Evolutionary conservation across 106 monocot species (phyloP), one percentile per base, ranked within the genome.

Genomic region (Dendrobium huoshanense): DNA sequence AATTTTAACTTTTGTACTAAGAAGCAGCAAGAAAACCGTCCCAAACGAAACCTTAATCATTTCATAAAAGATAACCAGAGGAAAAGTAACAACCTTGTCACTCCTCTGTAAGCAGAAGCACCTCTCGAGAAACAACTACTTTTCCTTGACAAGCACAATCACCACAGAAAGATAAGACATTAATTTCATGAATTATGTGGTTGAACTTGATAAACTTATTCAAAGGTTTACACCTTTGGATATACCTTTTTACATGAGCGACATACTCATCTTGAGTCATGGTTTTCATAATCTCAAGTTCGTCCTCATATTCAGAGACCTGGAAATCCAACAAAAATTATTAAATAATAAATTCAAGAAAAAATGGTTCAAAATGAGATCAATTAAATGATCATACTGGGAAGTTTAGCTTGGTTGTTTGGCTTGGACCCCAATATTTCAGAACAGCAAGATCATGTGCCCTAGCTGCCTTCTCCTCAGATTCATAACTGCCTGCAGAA

Each of bases 221-320:
- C 51, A 58, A 37, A 41, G 18, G 18, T 31, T 8, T 45, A 40
- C 73, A 9, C 16, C 18, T n/a, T n/a, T 1, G 5, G 5, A 77
- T 29, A 77, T 82, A 91, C 91, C 91, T 88, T 75, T 88, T 85
- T 22, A 91, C 87, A 56, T 87, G 80, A 33, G 85, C 87, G 64
- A 91, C 91, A 83, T 81, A 91, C 73, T 91, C 91, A n/a, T 91
- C 91, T 10, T 87, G 83, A 25, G 91, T 81, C 91, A 91, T 89
- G 9, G 78, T 85, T 79, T 81, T 87, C 91, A 91, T 91, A 42
- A 75, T 81, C 77, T 87, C 89, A 15, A 91, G 55, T 37, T 91
- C 88, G 29, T 87, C 72, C 83, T 87, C 91, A 75, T 89, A 91
- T 72, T 91, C 85, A 48, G 91, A 85, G 16, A 87, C 77, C 91